Evolutionary conservation across 1,139 yeast genomes (phyloP).

Genomic region (Suhomyces wounanorum): DNA sequence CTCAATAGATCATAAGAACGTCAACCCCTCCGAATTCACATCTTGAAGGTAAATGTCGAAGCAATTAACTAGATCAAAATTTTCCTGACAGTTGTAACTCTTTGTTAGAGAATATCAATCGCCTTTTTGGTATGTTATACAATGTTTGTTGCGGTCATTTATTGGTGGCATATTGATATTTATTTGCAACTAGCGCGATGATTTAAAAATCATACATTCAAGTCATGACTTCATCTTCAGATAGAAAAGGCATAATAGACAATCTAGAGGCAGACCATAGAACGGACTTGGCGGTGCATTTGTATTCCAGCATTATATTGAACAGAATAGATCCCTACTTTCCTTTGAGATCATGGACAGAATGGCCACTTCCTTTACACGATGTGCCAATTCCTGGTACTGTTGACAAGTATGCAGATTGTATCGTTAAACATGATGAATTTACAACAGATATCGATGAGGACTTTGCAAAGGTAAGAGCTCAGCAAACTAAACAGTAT

Average conservation of each 20-base stretch:
- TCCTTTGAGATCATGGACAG: slow-evolving; percentile 42
- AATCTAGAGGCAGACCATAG: slow-evolving; percentile 46
- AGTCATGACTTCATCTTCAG: slow-evolving; percentile 17
- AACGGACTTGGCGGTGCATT: slow-evolving; percentile 52
- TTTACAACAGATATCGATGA: slow-evolving; percentile 22
- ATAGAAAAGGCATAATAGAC: slow-evolving; percentile 33
- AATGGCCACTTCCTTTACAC: slow-evolving; percentile 47
- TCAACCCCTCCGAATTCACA: too few relatives aligned
- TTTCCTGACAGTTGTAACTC: too few relatives aligned
- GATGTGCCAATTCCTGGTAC: slow-evolving; percentile 41
- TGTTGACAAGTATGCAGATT: slow-evolving; percentile 25
- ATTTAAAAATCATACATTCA: not conserved
- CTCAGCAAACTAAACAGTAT: not conserved
- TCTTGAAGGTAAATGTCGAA: too few relatives aligned
- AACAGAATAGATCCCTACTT: slow-evolving; percentile 38
- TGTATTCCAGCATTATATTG: slow-evolving; percentile 49
- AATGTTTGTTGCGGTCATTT: not conserved
- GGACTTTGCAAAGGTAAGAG: slow-evolving; percentile 9
- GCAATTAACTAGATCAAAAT: too few relatives aligned
- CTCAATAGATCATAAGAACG: too few relatives aligned
- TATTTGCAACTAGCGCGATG: slow-evolving; percentile 9
- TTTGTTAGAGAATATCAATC: too few relatives aligned
- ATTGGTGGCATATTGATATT: not conserved
- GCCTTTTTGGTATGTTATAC: too few relatives aligned
- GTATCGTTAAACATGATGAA: slow-evolving; percentile 17